Conservation (phyloP, 768 basidiomycete species). For the Amanita fuliginea region DNA sequence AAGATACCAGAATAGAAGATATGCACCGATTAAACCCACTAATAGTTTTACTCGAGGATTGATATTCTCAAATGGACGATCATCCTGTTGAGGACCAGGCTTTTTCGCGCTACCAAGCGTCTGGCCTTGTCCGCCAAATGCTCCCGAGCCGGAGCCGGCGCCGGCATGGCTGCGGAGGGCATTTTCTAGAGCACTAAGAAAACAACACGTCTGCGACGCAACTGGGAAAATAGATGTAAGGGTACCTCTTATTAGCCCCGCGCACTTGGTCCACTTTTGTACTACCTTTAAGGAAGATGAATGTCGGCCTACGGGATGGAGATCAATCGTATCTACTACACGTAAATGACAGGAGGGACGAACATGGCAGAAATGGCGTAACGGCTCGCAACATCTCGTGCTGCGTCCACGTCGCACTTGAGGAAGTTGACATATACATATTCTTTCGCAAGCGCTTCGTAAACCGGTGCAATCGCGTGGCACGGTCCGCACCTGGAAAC, state of each 20-base stretch:
- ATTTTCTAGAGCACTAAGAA: conserved; percentile 45
- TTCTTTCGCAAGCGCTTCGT: conserved; percentile 57
- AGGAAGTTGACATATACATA: conserved; percentile 68
- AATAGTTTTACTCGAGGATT: conserved; percentile 62
- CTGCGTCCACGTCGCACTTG: conserved; percentile 73
- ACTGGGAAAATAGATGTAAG: not conserved
- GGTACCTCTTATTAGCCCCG: conserved; percentile 58
- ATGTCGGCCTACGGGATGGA: conserved; percentile 61
- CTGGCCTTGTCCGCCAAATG: conserved; percentile 66
- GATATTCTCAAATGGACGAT: conserved; percentile 21
- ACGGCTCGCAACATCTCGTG: conserved; percentile 49
- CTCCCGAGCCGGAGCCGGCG: conserved; percentile 22
- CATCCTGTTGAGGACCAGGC: conserved; percentile 6
- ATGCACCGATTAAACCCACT: conserved; percentile 50
- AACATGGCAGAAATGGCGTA: conserved; percentile 71
- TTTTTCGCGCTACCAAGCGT: conserved; percentile 47
- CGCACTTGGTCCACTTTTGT: conserved; percentile 60
- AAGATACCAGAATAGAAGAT: conserved; percentile 47
- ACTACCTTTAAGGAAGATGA: conserved; percentile 62
- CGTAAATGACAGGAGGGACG: conserved; percentile 11
- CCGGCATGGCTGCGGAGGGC: conserved; percentile 43
- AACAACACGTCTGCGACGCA: not conserved
- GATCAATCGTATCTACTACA: not conserved
- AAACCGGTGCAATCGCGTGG: conserved; percentile 70
- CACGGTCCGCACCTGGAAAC: conserved; percentile 72